Percentiles rank a stretch among this genome's conserved stretches.
These are phyloP conservation scores for Arctostaphylos glauca DNA, from an alignment of 148 eudicot species.

Conservation along the genomic window DNA sequence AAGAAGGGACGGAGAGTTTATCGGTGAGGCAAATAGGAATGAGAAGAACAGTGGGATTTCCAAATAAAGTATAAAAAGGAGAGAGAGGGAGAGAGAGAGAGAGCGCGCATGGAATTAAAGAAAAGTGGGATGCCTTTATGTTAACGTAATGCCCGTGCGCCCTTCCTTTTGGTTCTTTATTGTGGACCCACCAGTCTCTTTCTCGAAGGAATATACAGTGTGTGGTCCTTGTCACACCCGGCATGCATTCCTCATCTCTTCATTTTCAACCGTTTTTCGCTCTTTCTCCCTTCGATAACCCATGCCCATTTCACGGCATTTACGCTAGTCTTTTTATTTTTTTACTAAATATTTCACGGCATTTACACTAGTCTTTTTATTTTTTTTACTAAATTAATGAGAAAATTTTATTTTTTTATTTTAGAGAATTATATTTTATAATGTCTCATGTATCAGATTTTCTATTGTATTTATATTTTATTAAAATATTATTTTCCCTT, in stretches of 20 bases:
- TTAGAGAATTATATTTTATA: no score
- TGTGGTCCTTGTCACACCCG: slow-evolving; percentile 38
- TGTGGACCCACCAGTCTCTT: slow-evolving; percentile 32
- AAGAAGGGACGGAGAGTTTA: neutral
- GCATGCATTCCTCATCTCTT: slow-evolving; percentile 29
- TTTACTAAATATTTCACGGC: no score
- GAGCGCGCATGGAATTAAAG: neutral
- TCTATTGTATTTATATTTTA: no score
- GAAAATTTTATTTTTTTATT: no score
- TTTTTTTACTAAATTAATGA: no score
- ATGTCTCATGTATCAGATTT: no score
- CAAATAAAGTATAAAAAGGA: neutral
- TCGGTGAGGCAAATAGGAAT: neutral
- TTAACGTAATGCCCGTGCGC: slow-evolving; percentile 30
- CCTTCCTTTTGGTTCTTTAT: slow-evolving; percentile 1
- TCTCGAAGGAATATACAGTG: slow-evolving; percentile 52
- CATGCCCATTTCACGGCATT: slow-evolving; percentile 3
- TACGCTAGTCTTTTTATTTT: no score
- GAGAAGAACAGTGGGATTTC: neutral
- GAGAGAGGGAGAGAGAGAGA: neutral
- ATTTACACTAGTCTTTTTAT: no score
- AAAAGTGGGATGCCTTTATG: slow-evolving; percentile 34
- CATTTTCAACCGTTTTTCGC: slow-evolving; percentile 20
- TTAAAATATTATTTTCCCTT: no score
- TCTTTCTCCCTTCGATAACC: slow-evolving; percentile 2